phyloP scores from a whole-genome alignment of 345 rosid species.

The Euclidium syriacum region DNA sequence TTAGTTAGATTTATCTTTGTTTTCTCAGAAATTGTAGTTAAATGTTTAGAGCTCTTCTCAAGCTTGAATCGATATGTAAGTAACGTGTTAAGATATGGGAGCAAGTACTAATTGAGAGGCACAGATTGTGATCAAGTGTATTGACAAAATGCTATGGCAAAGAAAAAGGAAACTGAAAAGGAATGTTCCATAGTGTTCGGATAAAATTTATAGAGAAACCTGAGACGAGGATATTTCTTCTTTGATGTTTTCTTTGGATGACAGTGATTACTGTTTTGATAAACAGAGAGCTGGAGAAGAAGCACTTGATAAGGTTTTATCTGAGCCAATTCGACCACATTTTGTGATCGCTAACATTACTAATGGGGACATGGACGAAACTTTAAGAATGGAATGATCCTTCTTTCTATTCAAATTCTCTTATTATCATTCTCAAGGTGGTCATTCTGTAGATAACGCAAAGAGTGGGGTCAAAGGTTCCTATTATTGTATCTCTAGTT shows the following conservation, averaged over 20 bases:
- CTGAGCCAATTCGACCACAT: conserved; percentile 58
- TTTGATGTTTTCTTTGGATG: too few species aligned
- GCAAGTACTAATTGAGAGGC: background rate
- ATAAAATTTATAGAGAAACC: too few species aligned
- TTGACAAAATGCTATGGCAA: background rate
- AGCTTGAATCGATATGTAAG: background rate
- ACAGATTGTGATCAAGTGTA: background rate
- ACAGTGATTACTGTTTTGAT: background rate
- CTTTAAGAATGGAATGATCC: conserved; percentile 13
- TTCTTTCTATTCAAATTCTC: background rate
- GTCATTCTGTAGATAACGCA: conserved; percentile 33
- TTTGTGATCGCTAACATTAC: conserved; percentile 48
- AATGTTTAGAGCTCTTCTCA: background rate
- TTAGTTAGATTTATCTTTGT: background rate
- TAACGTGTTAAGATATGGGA: background rate
- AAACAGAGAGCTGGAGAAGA: conserved; percentile 51
- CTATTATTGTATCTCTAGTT: conserved; percentile 43
- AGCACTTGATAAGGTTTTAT: conserved; percentile 55
- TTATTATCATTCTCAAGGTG: background rate
- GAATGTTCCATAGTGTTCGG: background rate
- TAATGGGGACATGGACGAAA: conserved; percentile 26
- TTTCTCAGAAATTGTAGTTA: too few species aligned
- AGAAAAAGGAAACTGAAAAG: background rate
- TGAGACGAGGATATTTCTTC: too few species aligned
- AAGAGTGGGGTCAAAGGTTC: conserved; percentile 44